phyloP scores from a whole-genome alignment of 805 yeast species.

The Monosporozyma yasuniensis region DNA sequence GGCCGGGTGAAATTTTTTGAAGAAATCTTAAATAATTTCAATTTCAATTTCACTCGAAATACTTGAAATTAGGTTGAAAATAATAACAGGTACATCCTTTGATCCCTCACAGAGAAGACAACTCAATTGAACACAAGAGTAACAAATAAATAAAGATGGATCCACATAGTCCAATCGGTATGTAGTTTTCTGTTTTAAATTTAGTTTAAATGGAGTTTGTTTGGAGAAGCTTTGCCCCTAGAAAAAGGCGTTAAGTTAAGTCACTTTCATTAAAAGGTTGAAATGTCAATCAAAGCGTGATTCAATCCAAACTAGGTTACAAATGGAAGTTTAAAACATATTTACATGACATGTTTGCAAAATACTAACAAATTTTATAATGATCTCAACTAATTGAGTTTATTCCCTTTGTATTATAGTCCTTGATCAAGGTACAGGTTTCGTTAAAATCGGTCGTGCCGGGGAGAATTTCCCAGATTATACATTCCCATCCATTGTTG shows the following conservation, averaged over 20 bases:
- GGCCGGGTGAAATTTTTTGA: not conserved
- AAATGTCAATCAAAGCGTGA: not conserved
- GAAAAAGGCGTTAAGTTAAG: not conserved
- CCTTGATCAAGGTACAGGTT: constrained; percentile 98
- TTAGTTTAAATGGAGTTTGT: not conserved
- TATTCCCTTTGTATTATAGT: constrained; percentile 34
- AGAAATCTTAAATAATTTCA: not conserved
- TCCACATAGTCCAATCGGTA: constrained; percentile 30
- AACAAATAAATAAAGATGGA: constrained; percentile 17
- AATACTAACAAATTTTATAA: not conserved
- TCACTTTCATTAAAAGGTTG: not conserved
- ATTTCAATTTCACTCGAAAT: not conserved
- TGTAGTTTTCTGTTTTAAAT: constrained; percentile 7
- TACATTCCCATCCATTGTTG: constrained; percentile 95
- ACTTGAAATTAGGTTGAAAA: not conserved
- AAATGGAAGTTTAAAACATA: not conserved
- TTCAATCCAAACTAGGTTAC: too few relatives aligned
- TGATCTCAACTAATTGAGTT: not conserved
- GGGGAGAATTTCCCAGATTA: constrained; percentile 96
- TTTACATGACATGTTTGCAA: not conserved
- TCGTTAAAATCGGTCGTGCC: constrained; percentile 93
- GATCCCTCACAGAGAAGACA: not conserved
- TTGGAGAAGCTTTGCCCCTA: not conserved
- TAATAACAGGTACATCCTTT: not conserved
- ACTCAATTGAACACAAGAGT: not conserved